phyloP scores from a whole-genome alignment of 2,329 filamentous ascomycete species.

The Hirsutella minnesotensis region DNA sequence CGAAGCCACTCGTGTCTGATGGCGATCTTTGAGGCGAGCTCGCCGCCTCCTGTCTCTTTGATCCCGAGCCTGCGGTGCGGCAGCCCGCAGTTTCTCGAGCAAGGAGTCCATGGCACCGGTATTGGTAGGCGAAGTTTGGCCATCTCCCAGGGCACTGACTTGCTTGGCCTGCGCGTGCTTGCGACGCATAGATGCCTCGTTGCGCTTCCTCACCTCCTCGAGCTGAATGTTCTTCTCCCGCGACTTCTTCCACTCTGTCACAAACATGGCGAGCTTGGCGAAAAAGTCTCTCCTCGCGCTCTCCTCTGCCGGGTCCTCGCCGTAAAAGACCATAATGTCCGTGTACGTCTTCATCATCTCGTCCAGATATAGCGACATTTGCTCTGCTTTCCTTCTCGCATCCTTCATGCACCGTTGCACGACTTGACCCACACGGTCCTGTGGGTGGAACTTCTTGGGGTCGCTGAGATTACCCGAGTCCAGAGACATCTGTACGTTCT shows the following conservation, averaged over 20 bases:
- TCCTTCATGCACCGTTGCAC: slow-evolving; percentile 96
- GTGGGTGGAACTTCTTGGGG: slow-evolving; percentile 93
- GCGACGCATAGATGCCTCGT: slow-evolving; percentile 85
- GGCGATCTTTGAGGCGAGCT: slow-evolving; percentile 78
- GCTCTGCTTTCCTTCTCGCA: slow-evolving; percentile 86
- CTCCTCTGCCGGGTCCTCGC: slow-evolving; percentile 85
- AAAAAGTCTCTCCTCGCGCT: slow-evolving; percentile 95
- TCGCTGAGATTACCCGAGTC: slow-evolving; percentile 92
- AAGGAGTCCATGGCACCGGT: slow-evolving; percentile 94
- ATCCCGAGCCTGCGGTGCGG: slow-evolving; percentile 80
- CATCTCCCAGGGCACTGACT: slow-evolving; percentile 24
- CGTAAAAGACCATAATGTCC: slow-evolving; percentile 93
- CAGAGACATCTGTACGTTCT: slow-evolving; percentile 82
- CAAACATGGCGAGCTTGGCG: slow-evolving; percentile 78
- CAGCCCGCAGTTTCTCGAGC: slow-evolving; percentile 86
- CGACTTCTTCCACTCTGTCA: slow-evolving; percentile 92
- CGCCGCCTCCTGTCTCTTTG: slow-evolving; percentile 79
- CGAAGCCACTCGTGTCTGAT: slow-evolving; percentile 80
- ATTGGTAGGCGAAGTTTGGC: slow-evolving; percentile 52
- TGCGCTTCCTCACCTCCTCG: slow-evolving; percentile 74
- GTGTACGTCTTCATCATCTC: slow-evolving; percentile 87
- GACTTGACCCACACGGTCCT: slow-evolving; percentile 85
- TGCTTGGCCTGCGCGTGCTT: slow-evolving; percentile 64
- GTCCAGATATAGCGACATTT: slow-evolving; percentile 85
- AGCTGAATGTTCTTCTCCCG: slow-evolving; percentile 78